Conservation (phyloP, 2,329 filamentous ascomycete species). For the Diaporthe vaccinii region DNA sequence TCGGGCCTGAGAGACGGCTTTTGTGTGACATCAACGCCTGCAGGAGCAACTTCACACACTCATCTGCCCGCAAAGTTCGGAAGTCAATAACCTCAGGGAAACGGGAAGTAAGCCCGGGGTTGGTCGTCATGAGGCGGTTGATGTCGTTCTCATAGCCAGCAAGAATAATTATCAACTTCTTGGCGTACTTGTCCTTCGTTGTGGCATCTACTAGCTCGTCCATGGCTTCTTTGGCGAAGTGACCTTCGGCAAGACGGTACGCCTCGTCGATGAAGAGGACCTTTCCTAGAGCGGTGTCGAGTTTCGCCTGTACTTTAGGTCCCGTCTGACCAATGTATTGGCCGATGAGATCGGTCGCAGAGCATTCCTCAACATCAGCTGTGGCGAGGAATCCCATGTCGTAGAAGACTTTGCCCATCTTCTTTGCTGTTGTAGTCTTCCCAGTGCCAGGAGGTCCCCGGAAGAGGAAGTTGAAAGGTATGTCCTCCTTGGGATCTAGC, state of each 20-base stretch:
- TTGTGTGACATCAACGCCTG: constrained; percentile 48
- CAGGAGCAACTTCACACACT: constrained; percentile 61
- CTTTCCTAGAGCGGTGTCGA: constrained; percentile 74
- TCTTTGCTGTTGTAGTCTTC: constrained; percentile 79
- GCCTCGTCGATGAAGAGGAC: constrained; percentile 82
- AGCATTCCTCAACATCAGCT: constrained; percentile 74
- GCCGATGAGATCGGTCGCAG: constrained; percentile 77
- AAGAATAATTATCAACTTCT: constrained; percentile 75
- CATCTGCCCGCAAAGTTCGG: constrained; percentile 54
- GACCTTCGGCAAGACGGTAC: constrained; percentile 71
- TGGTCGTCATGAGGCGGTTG: constrained; percentile 71
- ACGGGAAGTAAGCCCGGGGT: constrained; percentile 73
- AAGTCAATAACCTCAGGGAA: constrained; percentile 76
- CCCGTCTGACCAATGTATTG: constrained; percentile 79
- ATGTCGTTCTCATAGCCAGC: constrained; percentile 79
- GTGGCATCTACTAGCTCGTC: constrained; percentile 66
- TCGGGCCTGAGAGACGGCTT: constrained; percentile 40
- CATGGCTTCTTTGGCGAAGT: constrained; percentile 69
- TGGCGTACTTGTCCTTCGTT: constrained; percentile 68
- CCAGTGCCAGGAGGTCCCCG: constrained; percentile 73
- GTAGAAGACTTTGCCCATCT: constrained; percentile 75
- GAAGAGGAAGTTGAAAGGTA: constrained; percentile 79
- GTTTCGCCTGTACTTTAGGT: constrained; percentile 71
- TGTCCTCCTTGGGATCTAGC: constrained; percentile 68
- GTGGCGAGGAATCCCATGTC: constrained; percentile 77